Percentiles rank a stretch among this genome's conserved stretches.
Evolutionary conservation across 306 rosid species (phyloP).

Genomic region (Casuarina glauca): DNA sequence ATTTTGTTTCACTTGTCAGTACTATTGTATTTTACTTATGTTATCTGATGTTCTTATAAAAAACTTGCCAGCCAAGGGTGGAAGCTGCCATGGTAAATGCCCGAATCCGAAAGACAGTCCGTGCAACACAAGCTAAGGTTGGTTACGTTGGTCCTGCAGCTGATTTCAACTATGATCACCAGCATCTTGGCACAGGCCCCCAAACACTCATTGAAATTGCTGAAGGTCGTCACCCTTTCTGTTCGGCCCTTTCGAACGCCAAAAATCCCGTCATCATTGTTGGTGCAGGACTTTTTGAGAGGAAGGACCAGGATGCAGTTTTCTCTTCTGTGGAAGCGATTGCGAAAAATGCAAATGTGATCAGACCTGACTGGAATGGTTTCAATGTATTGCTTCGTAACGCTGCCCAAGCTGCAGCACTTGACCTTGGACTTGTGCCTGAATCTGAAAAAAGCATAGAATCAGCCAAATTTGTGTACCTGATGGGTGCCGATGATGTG

Average conservation of each 20-base stretch:
- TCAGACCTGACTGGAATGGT: conserved; percentile 94
- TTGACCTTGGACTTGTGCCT: conserved; percentile 98
- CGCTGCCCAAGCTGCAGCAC: conserved; percentile 98
- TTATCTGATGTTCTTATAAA: conserved; percentile 26
- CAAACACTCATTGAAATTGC: conserved; percentile 83
- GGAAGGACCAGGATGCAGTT: conserved; percentile 86
- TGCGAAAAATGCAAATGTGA: conserved; percentile 57
- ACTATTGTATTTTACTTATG: conserved; percentile 14
- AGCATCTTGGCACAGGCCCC: conserved; percentile 90
- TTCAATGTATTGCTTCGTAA: conserved; percentile 84
- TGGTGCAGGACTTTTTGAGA: conserved; percentile 83
- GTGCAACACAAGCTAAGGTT: conserved; percentile 73
- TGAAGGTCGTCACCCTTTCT: conserved; percentile 78
- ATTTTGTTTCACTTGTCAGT: neutral
- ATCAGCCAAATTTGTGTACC: conserved; percentile 81
- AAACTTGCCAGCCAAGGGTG: conserved; percentile 79
- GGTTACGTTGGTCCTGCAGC: conserved; percentile 86
- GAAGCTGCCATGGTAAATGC: conserved; percentile 99
- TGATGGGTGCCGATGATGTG: conserved; percentile 98
- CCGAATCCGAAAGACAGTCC: conserved; percentile 85
- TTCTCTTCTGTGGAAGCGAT: conserved; percentile 68
- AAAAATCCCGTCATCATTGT: conserved; percentile 86
- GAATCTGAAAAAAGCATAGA: conserved; percentile 73
- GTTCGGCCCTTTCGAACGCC: conserved; percentile 58
- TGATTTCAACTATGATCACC: conserved; percentile 74